Percentiles rank a stretch among this genome's conserved stretches.
Evolutionary conservation across 2,329 filamentous ascomycete genomes (phyloP).

Genomic region (Cercospora citrullina): DNA sequence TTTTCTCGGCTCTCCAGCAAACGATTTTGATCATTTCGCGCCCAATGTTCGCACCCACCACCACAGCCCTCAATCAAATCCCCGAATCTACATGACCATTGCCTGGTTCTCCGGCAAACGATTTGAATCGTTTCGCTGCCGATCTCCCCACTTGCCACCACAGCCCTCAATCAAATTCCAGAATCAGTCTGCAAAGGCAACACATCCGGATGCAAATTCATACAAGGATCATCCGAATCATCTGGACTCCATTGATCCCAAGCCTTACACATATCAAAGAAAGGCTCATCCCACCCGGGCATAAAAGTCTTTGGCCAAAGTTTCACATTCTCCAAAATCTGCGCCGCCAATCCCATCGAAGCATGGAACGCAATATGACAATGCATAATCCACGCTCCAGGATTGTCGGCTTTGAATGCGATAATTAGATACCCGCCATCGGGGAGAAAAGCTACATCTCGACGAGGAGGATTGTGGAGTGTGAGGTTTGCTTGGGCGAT

Average conservation of each 20-base stretch:
- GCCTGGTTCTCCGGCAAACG: too few relatives aligned
- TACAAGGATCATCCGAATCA: neutral
- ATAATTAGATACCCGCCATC: constrained; percentile 50
- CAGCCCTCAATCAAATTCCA: neutral
- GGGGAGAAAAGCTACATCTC: constrained; percentile 53
- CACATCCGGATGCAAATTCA: neutral
- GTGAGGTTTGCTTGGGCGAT: constrained; percentile 36
- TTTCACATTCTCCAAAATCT: constrained; percentile 28
- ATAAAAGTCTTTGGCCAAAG: constrained; percentile 2
- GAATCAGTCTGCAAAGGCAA: constrained; percentile 3
- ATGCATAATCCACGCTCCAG: constrained; percentile 48
- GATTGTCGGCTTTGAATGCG: constrained; percentile 55
- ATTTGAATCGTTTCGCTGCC: too few relatives aligned
- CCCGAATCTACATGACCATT: too few relatives aligned
- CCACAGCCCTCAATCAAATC: too few relatives aligned
- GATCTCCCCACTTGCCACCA: too few relatives aligned
- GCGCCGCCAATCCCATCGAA: constrained; percentile 29
- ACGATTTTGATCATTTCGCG: too few relatives aligned
- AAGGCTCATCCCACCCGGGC: neutral
- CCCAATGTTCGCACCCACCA: too few relatives aligned
- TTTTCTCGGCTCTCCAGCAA: too few relatives aligned
- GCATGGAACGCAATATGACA: constrained; percentile 64
- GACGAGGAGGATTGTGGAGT: constrained; percentile 48
- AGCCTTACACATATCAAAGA: neutral
- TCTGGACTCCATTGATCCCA: constrained; percentile 2